Evolutionary conservation across 192 early-diverging fungal species (phyloP), one percentile per base, ranked within the genome.

Genomic region (Phlyctochytrium planicorne): DNA sequence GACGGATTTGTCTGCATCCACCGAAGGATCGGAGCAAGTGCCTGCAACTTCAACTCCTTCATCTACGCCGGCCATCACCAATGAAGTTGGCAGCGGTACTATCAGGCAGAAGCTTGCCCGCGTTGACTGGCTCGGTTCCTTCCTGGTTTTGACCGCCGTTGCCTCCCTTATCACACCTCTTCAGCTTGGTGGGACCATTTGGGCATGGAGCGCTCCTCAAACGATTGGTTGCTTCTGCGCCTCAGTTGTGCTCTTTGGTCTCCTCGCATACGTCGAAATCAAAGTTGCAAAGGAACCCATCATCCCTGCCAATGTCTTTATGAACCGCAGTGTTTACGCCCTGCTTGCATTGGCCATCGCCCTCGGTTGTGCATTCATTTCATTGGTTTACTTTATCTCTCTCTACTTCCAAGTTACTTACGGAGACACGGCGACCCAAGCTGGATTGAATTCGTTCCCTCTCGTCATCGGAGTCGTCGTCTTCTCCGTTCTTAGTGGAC

Each of bases 341-440:
- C 53, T 78, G 52, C 27, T 79, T 30, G 27, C 47, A 14, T 56
- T 76, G 35, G 59, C 78, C 2, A 71, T 83, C 63, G 76, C 57
- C 57, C 27, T 78, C 30, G 84, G 84, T 31, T 68, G 70, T 16
- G n/a, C 60, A 2, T 78, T 80, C 62, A 71, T 84, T 34, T 32
- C 78, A n/a, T 52, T 78, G n/a, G 81, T 89, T 17, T 94, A 88
- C 71, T 95, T 92, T 73, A 67, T 90, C 24, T 88, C 91, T 30
- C 63, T 78, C 37, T 95, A 88, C 75, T 93, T 94, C 74, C 87
- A 94, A 72, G 80, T 96, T 52, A 90, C 94, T 24, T 79, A 87
- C 57, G 89, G 84, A 31, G 86, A 89, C 34, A 66, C 76, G 20
- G 89, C 94, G 0, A 94, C 91, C 1, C 71, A 79, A 3, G 86